Percentiles rank a stretch among this genome's conserved stretches.
Evolutionary conservation across 2,329 filamentous ascomycete species (phyloP).

Genomic region (Ascosphaera pollenicola): DNA sequence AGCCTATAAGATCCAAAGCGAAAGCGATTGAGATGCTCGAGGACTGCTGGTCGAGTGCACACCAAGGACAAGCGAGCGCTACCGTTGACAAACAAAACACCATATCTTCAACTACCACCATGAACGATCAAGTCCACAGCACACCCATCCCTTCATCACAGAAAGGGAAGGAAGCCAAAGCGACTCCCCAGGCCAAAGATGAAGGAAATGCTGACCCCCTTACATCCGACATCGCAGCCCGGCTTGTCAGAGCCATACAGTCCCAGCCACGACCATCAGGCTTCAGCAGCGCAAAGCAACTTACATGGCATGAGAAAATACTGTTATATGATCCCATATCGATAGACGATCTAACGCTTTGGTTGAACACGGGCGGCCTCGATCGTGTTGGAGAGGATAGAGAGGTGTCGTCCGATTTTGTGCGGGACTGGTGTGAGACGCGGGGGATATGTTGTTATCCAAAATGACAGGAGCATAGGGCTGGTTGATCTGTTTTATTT

Average conservation of each 20-base stretch:
- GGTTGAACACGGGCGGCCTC: conserved; percentile 56
- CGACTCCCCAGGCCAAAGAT: conserved; percentile 4
- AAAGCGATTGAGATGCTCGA: conserved; percentile 49
- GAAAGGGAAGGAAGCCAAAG: conserved; percentile 1
- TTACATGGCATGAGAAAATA: conserved; percentile 80
- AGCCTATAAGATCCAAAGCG: conserved; percentile 42
- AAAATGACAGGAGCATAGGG: conserved; percentile 19
- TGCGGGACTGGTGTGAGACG: conserved; percentile 78
- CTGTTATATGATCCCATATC: conserved; percentile 81
- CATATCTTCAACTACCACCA: conserved; percentile 1
- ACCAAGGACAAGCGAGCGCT: not conserved
- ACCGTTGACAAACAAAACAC: conserved; percentile 4
- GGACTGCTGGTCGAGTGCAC: conserved; percentile 38
- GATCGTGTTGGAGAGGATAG: conserved; percentile 40
- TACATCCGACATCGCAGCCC: conserved; percentile 19
- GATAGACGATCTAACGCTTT: conserved; percentile 61
- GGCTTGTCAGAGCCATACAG: conserved; percentile 28
- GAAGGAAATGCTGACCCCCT: conserved; percentile 7
- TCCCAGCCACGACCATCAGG: conserved; percentile 14
- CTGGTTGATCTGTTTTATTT: too few relatives aligned
- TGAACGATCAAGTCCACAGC: conserved; percentile 6
- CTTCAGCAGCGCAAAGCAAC: conserved; percentile 18
- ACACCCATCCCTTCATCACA: not conserved
- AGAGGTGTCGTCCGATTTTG: conserved; percentile 39
- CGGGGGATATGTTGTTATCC: conserved; percentile 69